phyloP scores from a whole-genome alignment of 176 grass and related monocot genomes.

The Bonia amplexicaulis region DNA sequence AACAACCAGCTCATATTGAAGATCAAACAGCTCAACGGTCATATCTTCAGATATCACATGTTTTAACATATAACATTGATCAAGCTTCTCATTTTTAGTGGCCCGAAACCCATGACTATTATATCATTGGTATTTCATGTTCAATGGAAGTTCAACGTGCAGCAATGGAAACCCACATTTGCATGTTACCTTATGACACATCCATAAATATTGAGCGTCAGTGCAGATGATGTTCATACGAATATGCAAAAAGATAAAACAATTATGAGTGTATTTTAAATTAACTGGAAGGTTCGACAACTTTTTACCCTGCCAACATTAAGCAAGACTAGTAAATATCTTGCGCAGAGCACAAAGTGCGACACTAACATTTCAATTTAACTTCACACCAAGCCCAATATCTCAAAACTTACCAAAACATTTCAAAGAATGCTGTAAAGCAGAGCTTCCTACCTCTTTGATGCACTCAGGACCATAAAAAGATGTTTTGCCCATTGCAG shows the following conservation, averaged over 20 bases:
- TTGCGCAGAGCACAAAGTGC: not conserved
- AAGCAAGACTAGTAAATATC: not conserved
- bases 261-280: not conserved
- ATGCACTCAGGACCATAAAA: constrained; percentile 86
- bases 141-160: not conserved
- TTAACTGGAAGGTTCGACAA: not conserved
- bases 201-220: not conserved
- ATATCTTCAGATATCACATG: not conserved
- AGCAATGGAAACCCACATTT: not conserved
- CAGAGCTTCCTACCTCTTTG: constrained; percentile 55
- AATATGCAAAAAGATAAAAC: not conserved
- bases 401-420: not conserved
- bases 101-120: not conserved
- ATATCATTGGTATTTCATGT: not conserved
- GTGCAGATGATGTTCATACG: not conserved
- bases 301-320: not conserved
- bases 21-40: not conserved
- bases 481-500: constrained; percentile 73
- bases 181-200: not conserved
- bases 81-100: not conserved
- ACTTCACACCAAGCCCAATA: not conserved
- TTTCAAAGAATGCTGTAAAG: not conserved
- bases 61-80: not conserved
- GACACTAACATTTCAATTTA: not conserved
- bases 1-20: not conserved